phyloP scores from a whole-genome alignment of 2,329 filamentous ascomycete genomes.

The Fonsecaea multimorphosa region DNA sequence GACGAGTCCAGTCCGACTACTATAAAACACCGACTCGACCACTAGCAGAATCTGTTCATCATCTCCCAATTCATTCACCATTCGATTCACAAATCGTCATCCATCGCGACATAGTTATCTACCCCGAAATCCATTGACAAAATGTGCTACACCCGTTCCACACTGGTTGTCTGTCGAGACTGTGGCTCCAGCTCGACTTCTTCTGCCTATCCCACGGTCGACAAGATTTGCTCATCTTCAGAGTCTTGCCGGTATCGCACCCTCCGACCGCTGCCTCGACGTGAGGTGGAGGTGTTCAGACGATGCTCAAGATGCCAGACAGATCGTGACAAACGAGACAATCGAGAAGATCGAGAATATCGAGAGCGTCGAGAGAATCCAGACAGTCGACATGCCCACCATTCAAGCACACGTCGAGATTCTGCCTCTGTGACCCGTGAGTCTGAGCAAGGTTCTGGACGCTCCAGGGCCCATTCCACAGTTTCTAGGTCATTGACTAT shows the following conservation, averaged over 20 bases:
- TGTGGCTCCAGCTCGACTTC: neutral
- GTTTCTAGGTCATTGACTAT: neutral
- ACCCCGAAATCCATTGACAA: neutral
- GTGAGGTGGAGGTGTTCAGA: neutral
- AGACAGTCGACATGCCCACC: neutral
- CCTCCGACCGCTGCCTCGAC: neutral
- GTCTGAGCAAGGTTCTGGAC: neutral
- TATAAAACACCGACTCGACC: neutral
- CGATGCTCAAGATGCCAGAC: neutral
- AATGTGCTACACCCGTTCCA: neutral
- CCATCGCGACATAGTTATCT: neutral
- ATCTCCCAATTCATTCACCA: neutral
- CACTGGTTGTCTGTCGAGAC: neutral
- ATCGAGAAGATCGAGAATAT: no score
- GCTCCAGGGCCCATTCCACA: neutral
- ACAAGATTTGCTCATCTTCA: neutral
- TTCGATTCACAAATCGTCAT: neutral
- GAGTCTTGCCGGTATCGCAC: neutral
- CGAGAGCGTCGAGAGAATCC: no score
- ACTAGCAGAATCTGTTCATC: neutral
- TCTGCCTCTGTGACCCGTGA: neutral
- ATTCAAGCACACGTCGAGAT: neutral
- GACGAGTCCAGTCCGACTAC: neutral
- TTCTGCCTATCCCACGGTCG: neutral
- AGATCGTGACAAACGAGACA: no score